These are phyloP conservation scores for Galerina marginata DNA, from an alignment of 768 basidiomycete species.

Conservation along the genomic window DNA sequence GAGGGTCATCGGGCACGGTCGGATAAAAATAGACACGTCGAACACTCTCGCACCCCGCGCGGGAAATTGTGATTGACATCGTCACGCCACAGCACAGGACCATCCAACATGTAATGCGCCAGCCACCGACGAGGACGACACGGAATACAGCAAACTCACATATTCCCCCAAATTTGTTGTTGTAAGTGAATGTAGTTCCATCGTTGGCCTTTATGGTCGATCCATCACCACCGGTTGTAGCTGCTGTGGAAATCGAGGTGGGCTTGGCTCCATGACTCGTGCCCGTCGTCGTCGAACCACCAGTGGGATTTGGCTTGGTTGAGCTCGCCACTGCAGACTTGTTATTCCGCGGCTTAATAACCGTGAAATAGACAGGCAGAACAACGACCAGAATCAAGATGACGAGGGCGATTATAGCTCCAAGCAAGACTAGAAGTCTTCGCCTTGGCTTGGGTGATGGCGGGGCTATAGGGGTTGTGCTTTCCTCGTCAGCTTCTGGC, in stretches of 20 bases:
- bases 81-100: background rate
- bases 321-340: conserved; percentile 13
- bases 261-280: conserved; percentile 11
- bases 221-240: conserved; percentile 69
- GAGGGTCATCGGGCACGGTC: background rate
- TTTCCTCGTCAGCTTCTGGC: conserved; percentile 16
- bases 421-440: conserved; percentile 23
- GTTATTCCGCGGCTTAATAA: conserved; percentile 30
- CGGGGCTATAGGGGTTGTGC: conserved; percentile 3
- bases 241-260: conserved; percentile 14
- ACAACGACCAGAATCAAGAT: conserved; percentile 36
- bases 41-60: background rate
- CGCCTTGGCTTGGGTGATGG: conserved; percentile 17
- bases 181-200: conserved; percentile 77
- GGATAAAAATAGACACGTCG: conserved; percentile 5
- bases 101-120: background rate
- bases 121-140: background rate
- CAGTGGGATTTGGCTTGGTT: background rate
- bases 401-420: conserved; percentile 21
- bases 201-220: conserved; percentile 66
- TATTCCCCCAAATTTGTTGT: conserved; percentile 76
- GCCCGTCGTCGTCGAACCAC: conserved; percentile 12
- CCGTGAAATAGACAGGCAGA: conserved; percentile 39
- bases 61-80: background rate
- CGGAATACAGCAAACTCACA: conserved; percentile 50